phyloP scores from a whole-genome alignment of 352 stramenopile species.

The Pythium graminicola region DNA sequence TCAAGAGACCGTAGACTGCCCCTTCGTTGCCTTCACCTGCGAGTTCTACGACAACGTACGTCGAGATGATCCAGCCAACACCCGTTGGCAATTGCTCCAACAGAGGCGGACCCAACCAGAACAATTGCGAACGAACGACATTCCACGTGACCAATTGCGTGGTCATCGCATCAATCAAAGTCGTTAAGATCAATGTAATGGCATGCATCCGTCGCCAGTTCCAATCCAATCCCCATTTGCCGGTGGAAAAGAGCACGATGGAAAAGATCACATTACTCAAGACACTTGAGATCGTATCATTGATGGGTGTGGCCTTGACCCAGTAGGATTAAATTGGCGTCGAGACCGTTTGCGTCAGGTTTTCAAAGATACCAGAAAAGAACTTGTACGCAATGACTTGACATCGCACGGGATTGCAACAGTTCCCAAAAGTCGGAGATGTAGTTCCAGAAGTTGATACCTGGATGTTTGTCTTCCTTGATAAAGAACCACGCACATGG shows the following conservation, averaged over 20 bases:
- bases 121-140: constrained; percentile 20
- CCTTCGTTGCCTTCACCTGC: constrained; percentile 31
- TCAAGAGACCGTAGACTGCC: constrained; percentile 37
- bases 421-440: constrained; percentile 26
- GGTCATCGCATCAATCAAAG: constrained; percentile 12
- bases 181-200: constrained; percentile 15
- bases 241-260: constrained; percentile 16
- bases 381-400: constrained; percentile 42
- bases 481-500: constrained; percentile 29
- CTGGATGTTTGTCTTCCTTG: constrained; percentile 26
- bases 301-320: constrained; percentile 32
- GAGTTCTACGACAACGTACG: constrained; percentile 28
- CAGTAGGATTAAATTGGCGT: constrained; percentile 27
- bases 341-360: constrained; percentile 24
- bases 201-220: constrained; percentile 20
- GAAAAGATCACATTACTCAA: constrained; percentile 25
- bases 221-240: constrained; percentile 17
- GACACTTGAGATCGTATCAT: constrained; percentile 29
- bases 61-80: constrained; percentile 25
- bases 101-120: constrained; percentile 22
- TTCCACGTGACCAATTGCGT: constrained; percentile 30
- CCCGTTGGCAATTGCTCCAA: constrained; percentile 26
- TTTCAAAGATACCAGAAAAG: constrained; percentile 29
- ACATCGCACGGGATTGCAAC: constrained; percentile 28
- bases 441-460: constrained; percentile 19